Conservation (phyloP, 2,329 filamentous ascomycete species). For the Periconia sp. region DNA sequence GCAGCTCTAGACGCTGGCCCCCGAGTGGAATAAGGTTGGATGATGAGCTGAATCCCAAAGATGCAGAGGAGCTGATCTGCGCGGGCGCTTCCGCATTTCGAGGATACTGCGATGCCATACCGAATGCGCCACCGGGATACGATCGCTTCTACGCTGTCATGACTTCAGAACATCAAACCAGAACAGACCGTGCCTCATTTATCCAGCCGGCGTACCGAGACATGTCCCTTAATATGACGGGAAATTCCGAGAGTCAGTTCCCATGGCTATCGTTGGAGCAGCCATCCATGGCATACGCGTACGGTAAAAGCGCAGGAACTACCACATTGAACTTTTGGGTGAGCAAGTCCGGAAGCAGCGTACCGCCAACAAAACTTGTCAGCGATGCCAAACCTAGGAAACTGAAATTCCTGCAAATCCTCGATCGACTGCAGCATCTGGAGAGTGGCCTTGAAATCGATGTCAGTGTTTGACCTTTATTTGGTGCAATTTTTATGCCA, state of each 20-base stretch:
- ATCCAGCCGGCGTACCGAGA: slow-evolving; percentile 40
- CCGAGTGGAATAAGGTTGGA: slow-evolving; percentile 41
- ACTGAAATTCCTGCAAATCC: slow-evolving; percentile 56
- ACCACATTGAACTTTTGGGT: slow-evolving; percentile 73
- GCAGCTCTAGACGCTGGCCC: slow-evolving; percentile 41
- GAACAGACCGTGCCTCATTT: slow-evolving; percentile 42
- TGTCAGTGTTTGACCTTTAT: slow-evolving; percentile 35
- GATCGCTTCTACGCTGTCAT: slow-evolving; percentile 45
- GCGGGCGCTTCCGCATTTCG: slow-evolving; percentile 44
- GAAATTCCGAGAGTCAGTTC: slow-evolving; percentile 35
- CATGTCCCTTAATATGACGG: slow-evolving; percentile 43
- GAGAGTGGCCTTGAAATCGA: slow-evolving; percentile 47
- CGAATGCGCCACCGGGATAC: slow-evolving; percentile 40
- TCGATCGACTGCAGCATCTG: slow-evolving; percentile 47
- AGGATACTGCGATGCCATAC: slow-evolving; percentile 42
- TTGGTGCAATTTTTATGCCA: slow-evolving; percentile 10
- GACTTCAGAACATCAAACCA: slow-evolving; percentile 39
- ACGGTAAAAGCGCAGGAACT: slow-evolving; percentile 67
- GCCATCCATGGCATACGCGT: slow-evolving; percentile 69
- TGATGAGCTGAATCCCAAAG: slow-evolving; percentile 29
- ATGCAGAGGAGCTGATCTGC: slow-evolving; percentile 43
- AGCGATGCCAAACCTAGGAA: slow-evolving; percentile 62
- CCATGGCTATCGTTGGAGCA: slow-evolving; percentile 76
- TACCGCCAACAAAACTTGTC: slow-evolving; percentile 61
- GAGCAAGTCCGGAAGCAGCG: slow-evolving; percentile 58